Base-by-base conservation (phyloP, 441 rosid genomes). In the Viola pubescens region DNA sequence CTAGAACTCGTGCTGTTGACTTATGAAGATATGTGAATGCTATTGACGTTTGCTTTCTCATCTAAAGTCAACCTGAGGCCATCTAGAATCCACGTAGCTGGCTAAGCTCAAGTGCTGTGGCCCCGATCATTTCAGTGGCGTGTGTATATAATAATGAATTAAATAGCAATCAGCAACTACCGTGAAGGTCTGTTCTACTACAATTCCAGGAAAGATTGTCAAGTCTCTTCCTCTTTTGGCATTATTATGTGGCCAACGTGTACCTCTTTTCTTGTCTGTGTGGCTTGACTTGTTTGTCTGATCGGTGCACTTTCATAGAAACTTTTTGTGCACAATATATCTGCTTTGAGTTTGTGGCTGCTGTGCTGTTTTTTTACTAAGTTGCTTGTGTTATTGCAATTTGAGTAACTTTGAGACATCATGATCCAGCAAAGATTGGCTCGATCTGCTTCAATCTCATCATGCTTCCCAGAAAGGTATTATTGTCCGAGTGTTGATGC, bases 391-490 rank as follows among this genome's bases (percentile, higher is more conserved):
- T 16, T 7, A 19, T 51, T 51, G 7, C 34, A 16, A 19, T 12
- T 52, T 37, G n/a, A 52, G 37, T 39, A 52, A 19, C 11, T 52
- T 39, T 9, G 11, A 52, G 40, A 52, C 41, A 52, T 52, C 38
- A 52, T 52, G 56, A 26, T 10, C 38, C 42, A 9, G 4, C 26
- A 6, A 4, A 52, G 37, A 11, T 9, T 52, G 56, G 40, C 26
- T 7, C 9, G 56, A 7, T 34, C 37, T 26, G 41, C 56, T 26
- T 52, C 56, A 52, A 52, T 52, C 39, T 52, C 56, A 8, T 52
- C 56, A 4, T 52, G 56, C 6, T 52, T 52, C 42, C 56, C 56
- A 1, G 40, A 52, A 11, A 52, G 56, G n/a, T 52, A 7, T 52
- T 26, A 39, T 26, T 12, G 56, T 19, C 56, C 56, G 40, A 52